phyloP scores from a whole-genome alignment of 139 green algal genomes.

The Axilococcus clingmanii region DNA sequence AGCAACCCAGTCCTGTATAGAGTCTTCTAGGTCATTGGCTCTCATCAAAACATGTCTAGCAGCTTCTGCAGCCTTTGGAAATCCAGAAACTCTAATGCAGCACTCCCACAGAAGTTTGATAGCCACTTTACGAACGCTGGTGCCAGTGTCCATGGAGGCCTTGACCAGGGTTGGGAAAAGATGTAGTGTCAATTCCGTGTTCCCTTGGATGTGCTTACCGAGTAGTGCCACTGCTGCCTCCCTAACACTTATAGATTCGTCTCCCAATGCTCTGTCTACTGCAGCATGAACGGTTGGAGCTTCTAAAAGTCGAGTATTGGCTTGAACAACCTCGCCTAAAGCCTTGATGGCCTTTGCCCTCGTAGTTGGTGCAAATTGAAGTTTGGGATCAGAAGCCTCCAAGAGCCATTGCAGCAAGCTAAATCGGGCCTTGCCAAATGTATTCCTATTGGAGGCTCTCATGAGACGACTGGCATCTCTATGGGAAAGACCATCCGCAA shows the following conservation, averaged over 20 bases:
- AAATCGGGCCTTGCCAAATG: conserved; percentile 23
- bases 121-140: conserved; percentile 72
- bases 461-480: conserved; percentile 17
- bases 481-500: conserved; percentile 3
- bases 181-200: conserved; percentile 42
- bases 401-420: conserved; percentile 38
- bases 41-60: conserved; percentile 45
- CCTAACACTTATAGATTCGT: conserved; percentile 73
- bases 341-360: conserved; percentile 55
- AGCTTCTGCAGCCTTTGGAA: conserved; percentile 38
- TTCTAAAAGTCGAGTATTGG: conserved; percentile 45
- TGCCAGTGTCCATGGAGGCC: conserved; percentile 46
- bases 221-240: conserved; percentile 79
- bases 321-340: conserved; percentile 47
- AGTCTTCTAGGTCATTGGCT: conserved; percentile 39
- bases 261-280: conserved; percentile 44
- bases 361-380: conserved; percentile 17
- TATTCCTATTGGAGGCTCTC: conserved; percentile 22
- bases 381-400: conserved; percentile 18
- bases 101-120: conserved; percentile 74
- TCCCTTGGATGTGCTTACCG: conserved; percentile 47
- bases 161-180: conserved; percentile 61
- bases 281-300: conserved; percentile 36
- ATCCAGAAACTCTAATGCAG: conserved; percentile 42
- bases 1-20: conserved; percentile 44